Evolutionary conservation across 2,329 filamentous ascomycete genomes (phyloP).

Genomic region (Epichloe sp.): DNA sequence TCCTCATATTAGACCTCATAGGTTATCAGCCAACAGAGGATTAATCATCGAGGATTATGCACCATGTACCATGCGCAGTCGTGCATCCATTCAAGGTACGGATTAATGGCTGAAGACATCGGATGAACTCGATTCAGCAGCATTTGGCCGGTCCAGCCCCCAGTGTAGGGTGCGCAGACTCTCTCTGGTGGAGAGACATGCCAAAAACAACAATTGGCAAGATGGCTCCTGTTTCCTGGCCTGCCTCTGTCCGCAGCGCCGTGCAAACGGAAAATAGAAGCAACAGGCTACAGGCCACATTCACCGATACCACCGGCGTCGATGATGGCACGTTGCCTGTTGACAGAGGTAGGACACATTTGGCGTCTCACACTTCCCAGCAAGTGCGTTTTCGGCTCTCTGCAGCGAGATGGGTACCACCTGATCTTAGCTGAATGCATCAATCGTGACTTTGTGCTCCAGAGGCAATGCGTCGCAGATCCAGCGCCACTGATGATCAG

Average conservation of each 20-base stretch:
- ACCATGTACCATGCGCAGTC: background rate
- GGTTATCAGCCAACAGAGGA: background rate
- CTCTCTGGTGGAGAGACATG: too few species aligned
- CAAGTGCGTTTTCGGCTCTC: background rate
- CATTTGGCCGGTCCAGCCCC: background rate
- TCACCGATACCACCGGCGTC: background rate
- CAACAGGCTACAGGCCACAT: background rate
- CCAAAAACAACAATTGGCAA: too few species aligned
- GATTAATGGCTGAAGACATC: background rate
- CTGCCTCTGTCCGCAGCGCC: background rate
- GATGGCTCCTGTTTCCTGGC: background rate
- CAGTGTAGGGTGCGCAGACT: too few species aligned
- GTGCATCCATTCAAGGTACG: background rate
- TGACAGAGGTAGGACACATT: background rate
- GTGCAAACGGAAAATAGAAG: background rate
- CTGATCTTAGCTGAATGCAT: conserved; percentile 4
- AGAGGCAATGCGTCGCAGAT: background rate
- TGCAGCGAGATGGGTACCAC: conserved; percentile 3
- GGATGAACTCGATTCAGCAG: background rate
- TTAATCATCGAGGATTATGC: background rate
- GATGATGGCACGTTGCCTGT: background rate
- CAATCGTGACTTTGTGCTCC: background rate
- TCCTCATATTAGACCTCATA: background rate
- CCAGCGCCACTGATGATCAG: background rate
- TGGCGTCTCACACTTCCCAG: background rate